These are phyloP conservation scores for Amylocarpus encephaloides DNA, from an alignment of 2,329 filamentous ascomycete genomes.

Conservation along the genomic window DNA sequence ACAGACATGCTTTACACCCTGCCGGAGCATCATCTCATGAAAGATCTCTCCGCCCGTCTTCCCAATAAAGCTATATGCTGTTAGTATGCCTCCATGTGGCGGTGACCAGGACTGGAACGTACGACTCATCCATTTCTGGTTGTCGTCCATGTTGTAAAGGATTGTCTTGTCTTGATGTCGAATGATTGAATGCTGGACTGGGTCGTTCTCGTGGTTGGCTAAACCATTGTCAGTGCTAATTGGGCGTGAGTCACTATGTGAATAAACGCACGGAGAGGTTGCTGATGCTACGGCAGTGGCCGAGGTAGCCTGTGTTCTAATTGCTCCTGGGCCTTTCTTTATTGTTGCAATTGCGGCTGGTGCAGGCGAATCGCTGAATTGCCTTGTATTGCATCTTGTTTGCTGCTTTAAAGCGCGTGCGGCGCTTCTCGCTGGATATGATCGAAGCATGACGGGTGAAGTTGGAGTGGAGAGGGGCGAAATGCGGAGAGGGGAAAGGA, in stretches of 20 bases:
- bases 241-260: slow-evolving; percentile 18
- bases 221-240: slow-evolving; percentile 22
- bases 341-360: slow-evolving; percentile 24
- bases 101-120: slow-evolving; percentile 36
- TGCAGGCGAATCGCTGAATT: slow-evolving; percentile 40
- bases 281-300: slow-evolving; percentile 37
- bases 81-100: slow-evolving; percentile 13
- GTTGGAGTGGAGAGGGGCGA: slow-evolving; percentile 1
- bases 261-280: slow-evolving; percentile 18
- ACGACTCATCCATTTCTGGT: slow-evolving; percentile 74
- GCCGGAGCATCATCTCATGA: slow-evolving; percentile 97
- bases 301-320: slow-evolving; percentile 45
- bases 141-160: slow-evolving; percentile 53
- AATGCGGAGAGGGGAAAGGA: not conserved
- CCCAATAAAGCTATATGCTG: slow-evolving; percentile 66
- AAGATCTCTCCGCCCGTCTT: slow-evolving; percentile 96
- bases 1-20: slow-evolving; percentile 92
- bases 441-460: slow-evolving; percentile 39
- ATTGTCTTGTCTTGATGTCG: slow-evolving; percentile 43
- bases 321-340: slow-evolving; percentile 36
- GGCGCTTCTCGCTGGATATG: slow-evolving; percentile 42
- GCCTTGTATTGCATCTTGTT: slow-evolving; percentile 27
- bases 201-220: slow-evolving; percentile 54
- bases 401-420: slow-evolving; percentile 37
- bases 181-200: slow-evolving; percentile 54